Evolutionary conservation across 768 basidiomycete species (phyloP).

Genomic region (Pleurotus sapidus): DNA sequence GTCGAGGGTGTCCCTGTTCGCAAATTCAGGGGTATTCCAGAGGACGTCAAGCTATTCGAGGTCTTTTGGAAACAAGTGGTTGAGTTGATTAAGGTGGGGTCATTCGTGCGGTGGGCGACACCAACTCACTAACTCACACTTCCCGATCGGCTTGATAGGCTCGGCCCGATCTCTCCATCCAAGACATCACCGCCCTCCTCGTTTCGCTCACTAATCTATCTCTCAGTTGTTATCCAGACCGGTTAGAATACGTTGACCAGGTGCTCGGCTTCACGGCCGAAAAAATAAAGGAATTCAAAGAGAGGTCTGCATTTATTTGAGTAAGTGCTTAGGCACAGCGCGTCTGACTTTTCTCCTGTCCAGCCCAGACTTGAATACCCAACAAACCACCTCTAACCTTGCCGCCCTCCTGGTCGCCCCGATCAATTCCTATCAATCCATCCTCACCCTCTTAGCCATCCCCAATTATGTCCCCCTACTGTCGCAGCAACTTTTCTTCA

Average conservation of each 20-base stretch:
- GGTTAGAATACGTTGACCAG: constrained; percentile 96
- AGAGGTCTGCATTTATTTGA: constrained; percentile 49
- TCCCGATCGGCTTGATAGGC: constrained; percentile 48
- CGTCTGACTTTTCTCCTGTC: background rate
- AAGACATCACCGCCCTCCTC: constrained; percentile 94
- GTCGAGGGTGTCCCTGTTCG: constrained; percentile 54
- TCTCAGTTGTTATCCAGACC: constrained; percentile 94
- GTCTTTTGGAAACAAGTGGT: constrained; percentile 99
- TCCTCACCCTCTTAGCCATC: constrained; percentile 94
- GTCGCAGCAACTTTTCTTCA: constrained; percentile 82
- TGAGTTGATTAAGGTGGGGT: constrained; percentile 87
- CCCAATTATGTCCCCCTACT: constrained; percentile 87
- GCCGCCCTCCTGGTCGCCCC: constrained; percentile 89
- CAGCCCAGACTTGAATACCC: constrained; percentile 86
- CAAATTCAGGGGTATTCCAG: constrained; percentile 95
- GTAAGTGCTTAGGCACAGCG: background rate
- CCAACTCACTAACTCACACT: constrained; percentile 5
- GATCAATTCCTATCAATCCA: constrained; percentile 94
- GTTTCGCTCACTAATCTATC: constrained; percentile 95
- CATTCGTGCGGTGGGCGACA: background rate
- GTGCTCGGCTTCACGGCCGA: constrained; percentile 85
- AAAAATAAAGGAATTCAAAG: constrained; percentile 81
- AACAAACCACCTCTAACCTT: constrained; percentile 87
- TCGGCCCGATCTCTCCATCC: constrained; percentile 94
- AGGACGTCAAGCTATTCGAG: constrained; percentile 93